phyloP scores from a whole-genome alignment of 108 stramenopile genomes.

The Aurantiochytrium sp. region DNA sequence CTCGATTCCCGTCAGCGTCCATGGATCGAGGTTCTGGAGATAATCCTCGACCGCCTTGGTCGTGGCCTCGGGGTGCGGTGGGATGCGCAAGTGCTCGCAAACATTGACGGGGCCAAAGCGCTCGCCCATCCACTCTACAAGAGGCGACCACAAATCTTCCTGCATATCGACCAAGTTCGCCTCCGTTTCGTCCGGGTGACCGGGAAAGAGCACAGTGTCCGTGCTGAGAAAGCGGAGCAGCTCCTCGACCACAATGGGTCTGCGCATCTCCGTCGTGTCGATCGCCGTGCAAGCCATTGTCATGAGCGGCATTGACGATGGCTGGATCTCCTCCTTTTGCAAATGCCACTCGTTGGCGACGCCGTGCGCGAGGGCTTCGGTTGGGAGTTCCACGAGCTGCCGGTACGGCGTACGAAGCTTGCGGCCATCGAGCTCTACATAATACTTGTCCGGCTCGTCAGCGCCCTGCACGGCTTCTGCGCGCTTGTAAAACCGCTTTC shows the following conservation, averaged over 20 bases:
- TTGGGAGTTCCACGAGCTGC: slow-evolving; percentile 62
- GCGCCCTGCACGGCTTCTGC: neutral
- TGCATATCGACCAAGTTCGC: slow-evolving; percentile 1
- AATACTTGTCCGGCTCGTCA: neutral
- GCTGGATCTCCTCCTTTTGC: slow-evolving; percentile 65
- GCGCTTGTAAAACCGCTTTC: neutral
- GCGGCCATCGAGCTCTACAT: slow-evolving; percentile 67
- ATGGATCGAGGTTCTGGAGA: neutral
- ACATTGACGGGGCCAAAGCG: neutral
- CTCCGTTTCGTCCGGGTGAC: slow-evolving; percentile 13
- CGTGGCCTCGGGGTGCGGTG: neutral
- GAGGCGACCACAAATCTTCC: neutral
- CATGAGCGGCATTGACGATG: slow-evolving; percentile 94
- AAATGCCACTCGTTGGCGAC: slow-evolving; percentile 90
- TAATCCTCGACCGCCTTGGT: neutral
- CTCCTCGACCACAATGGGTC: neutral
- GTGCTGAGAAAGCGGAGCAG: slow-evolving; percentile 14
- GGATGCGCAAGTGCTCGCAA: neutral
- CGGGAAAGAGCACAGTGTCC: slow-evolving; percentile 10
- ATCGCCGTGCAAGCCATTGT: slow-evolving; percentile 62
- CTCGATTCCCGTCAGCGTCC: neutral
- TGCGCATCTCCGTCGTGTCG: slow-evolving; percentile 50
- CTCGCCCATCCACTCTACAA: slow-evolving; percentile 12
- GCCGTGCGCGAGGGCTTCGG: slow-evolving; percentile 62
- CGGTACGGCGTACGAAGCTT: slow-evolving; percentile 67